Base-by-base conservation (phyloP, 1,284 basidiomycete genomes). In the Fomes fomentarius region DNA sequence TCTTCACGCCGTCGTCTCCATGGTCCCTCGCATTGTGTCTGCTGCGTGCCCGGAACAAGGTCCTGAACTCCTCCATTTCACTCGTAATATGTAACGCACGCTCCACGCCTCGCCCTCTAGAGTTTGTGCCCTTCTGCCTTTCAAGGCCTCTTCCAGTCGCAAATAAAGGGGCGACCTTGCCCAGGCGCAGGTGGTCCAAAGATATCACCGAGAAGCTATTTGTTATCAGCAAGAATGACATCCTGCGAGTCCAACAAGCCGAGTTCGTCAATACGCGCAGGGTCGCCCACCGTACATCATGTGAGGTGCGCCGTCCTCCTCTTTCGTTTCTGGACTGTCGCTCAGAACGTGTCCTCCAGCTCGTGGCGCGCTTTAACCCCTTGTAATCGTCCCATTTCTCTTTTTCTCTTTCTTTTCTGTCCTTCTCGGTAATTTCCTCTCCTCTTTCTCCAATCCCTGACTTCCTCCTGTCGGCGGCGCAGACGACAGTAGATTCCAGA, bases 341-440 rank as follows among this genome's bases (percentile, higher is more conserved):
- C 30, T 8, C 37, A 52, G 46, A 49, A 35, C 49, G 56, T 54
- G 56, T 34, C 50, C 41, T 25, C 33, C 35, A 44, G 34, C 41
- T 45, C 56, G 56, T 47, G 43, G 56, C 56, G n/a, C n/a, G 45
- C 44, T 19, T 52, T 52, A 46, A 52, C 43, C 50, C 50, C 50
- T 51, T 40, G 43, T 33, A 33, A 15, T 33, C 11, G 37, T 33
- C 24, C 44, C 22, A 40, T 37, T 44, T 4, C 42, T 31, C 21
- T 15, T 24, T n/a, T n/a, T 51, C 35, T 24, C 5, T 14, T 22
- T 31, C 31, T 31, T 33, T 45, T 22, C 11, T 22, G 19, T 34
- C 21, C 15, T 22, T 45, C 15, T 17, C 19, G 22, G 25, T 5
- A 8, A 9, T 12, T 33, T 38, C n/a, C 40, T 22, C 24, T 15